Conservation (phyloP, 2,329 filamentous ascomycete genomes). For the Penicillium sclerotigenum region DNA sequence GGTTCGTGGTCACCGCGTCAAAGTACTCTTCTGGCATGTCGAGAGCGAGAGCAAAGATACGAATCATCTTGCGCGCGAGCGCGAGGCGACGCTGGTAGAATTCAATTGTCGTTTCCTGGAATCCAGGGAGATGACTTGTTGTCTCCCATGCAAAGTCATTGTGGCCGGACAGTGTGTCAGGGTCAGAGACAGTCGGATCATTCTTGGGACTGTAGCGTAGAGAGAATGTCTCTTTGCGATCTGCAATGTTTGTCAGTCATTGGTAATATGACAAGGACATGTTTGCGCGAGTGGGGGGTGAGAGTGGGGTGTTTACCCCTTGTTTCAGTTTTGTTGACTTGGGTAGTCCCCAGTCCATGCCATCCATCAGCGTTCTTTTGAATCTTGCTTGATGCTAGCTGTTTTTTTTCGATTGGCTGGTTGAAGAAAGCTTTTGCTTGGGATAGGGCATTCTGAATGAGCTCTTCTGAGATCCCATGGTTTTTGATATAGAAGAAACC, state of each 20-base stretch:
- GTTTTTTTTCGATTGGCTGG: constrained; percentile 47
- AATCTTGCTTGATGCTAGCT: constrained; percentile 30
- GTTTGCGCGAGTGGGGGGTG: background rate
- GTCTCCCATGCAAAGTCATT: constrained; percentile 55
- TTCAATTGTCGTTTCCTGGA: constrained; percentile 19
- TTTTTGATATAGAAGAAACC: constrained; percentile 58
- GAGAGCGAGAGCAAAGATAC: constrained; percentile 55
- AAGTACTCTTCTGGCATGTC: constrained; percentile 55
- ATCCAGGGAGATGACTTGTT: constrained; percentile 46
- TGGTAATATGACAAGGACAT: background rate
- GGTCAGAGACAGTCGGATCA: constrained; percentile 47
- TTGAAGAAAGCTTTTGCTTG: constrained; percentile 45
- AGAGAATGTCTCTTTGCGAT: constrained; percentile 52
- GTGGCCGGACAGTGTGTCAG: constrained; percentile 45
- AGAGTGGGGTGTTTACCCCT: constrained; percentile 36
- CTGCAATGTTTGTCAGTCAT: constrained; percentile 26
- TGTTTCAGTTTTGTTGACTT: constrained; percentile 32
- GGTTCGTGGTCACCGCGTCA: constrained; percentile 53
- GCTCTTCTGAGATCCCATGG: constrained; percentile 44
- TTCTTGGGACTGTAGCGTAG: constrained; percentile 54
- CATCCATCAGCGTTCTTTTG: constrained; percentile 52
- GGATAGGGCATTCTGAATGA: constrained; percentile 18
- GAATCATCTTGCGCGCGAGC: constrained; percentile 52
- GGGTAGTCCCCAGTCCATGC: constrained; percentile 28
- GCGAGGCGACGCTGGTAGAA: constrained; percentile 35